A percentile compares a stretch with the other conserved stretches of the same genome.
phyloP scores from a whole-genome alignment of 208 protist genomes.

The Trypanosomatidae sp. region DNA sequence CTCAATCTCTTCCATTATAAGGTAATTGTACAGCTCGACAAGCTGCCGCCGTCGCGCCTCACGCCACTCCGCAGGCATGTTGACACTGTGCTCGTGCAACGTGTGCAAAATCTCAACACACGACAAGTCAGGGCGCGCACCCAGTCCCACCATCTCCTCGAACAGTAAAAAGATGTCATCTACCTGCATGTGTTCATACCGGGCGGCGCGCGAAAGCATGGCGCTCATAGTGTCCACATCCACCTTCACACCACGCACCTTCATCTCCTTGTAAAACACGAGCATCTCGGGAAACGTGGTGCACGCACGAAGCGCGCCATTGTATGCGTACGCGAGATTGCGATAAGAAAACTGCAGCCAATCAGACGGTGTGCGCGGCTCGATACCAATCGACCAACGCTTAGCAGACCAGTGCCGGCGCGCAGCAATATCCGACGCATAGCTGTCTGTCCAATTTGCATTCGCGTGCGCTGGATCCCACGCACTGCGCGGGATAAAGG shows the following conservation, averaged over 20 bases:
- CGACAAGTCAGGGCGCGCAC: conserved; percentile 61
- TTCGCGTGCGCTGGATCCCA: conserved; percentile 83
- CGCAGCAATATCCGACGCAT: conserved; percentile 43
- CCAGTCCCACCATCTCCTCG: conserved; percentile 59
- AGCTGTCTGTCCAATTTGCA: conserved; percentile 78
- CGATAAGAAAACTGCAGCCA: conserved; percentile 69
- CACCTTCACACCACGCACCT: conserved; percentile 79
- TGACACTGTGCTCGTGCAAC: conserved; percentile 62
- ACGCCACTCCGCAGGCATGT: conserved; percentile 59
- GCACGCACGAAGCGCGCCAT: conserved; percentile 77
- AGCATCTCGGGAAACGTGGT: conserved; percentile 73
- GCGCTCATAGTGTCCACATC: conserved; percentile 82
- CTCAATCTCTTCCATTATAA: conserved; percentile 55
- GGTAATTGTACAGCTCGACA: conserved; percentile 67
- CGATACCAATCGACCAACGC: conserved; percentile 68
- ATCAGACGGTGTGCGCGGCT: conserved; percentile 70
- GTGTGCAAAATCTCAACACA: conserved; percentile 79
- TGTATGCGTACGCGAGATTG: conserved; percentile 86
- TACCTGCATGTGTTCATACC: conserved; percentile 64
- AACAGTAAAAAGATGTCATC: conserved; percentile 81
- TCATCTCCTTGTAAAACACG: conserved; percentile 85
- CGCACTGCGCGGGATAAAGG: conserved; percentile 57
- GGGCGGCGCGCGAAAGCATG: conserved; percentile 70
- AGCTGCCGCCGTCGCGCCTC: conserved; percentile 73
- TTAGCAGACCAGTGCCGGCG: conserved; percentile 80